phyloP scores from a whole-genome alignment of 2,329 filamentous ascomycete genomes.

The Ophiostoma novo-ulmi region DNA sequence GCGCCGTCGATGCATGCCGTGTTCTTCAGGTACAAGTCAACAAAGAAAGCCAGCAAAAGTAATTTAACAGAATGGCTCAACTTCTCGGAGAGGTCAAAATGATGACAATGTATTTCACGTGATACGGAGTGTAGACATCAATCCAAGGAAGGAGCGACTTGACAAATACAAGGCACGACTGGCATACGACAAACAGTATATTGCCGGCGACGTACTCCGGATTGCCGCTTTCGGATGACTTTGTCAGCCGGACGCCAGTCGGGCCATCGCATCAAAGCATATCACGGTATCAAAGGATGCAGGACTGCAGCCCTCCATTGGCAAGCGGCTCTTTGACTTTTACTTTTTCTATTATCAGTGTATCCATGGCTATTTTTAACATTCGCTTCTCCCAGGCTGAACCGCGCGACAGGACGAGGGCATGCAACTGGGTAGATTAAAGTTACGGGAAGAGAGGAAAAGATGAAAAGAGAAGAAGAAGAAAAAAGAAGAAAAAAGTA shows the following conservation, averaged over 20 bases:
- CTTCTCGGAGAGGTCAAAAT: not conserved
- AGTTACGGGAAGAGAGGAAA: not conserved
- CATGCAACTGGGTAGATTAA: not conserved
- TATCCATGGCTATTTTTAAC: constrained; percentile 13
- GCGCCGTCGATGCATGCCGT: not conserved
- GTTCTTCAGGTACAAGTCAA: not conserved
- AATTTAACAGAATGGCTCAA: not conserved
- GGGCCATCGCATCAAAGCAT: not conserved
- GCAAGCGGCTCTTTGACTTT: not conserved
- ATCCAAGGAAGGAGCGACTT: not conserved
- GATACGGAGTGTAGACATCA: not conserved
- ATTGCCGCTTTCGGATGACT: not conserved
- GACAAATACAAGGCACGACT: too few species aligned
- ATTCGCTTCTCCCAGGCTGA: not conserved
- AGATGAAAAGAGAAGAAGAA: not conserved
- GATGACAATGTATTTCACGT: not conserved
- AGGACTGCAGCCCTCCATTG: not conserved
- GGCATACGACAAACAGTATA: not conserved
- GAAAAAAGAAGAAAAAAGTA: not conserved
- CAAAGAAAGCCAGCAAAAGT: not conserved
- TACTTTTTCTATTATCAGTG: not conserved
- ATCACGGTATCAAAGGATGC: not conserved
- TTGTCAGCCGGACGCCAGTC: not conserved
- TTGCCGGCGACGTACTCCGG: not conserved
- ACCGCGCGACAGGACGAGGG: not conserved